phyloP scores from a whole-genome alignment of 2,329 filamentous ascomycete species.

The Thelonectria discophora region DNA sequence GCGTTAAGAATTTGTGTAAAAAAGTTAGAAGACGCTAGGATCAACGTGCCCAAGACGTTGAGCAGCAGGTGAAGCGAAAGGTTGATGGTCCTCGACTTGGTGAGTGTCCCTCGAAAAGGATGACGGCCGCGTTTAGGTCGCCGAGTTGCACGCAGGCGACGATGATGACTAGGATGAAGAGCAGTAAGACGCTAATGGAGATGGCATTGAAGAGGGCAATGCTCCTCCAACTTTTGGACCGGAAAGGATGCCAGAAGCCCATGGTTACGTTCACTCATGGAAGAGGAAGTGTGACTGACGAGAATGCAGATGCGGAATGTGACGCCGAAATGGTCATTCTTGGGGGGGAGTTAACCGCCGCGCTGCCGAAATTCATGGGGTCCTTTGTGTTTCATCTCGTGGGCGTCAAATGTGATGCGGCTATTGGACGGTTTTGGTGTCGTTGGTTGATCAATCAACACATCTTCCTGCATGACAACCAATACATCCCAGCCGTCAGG shows the following conservation, averaged over 20 bases:
- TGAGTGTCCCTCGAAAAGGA: background rate
- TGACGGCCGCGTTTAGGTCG: background rate
- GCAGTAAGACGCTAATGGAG: background rate
- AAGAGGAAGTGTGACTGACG: too few species aligned
- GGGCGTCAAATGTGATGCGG: too few species aligned
- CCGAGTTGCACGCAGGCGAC: background rate
- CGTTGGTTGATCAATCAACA: too few species aligned
- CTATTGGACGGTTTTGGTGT: too few species aligned
- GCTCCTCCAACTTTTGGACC: background rate
- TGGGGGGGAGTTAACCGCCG: too few species aligned
- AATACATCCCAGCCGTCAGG: too few species aligned
- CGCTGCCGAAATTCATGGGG: too few species aligned
- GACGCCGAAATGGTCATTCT: too few species aligned
- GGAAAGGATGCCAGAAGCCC: background rate
- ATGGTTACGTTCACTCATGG: background rate
- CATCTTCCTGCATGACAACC: too few species aligned
- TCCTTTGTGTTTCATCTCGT: too few species aligned
- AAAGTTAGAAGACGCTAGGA: conserved; percentile 14
- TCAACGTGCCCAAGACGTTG: conserved; percentile 8
- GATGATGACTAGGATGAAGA: background rate
- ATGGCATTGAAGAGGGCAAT: conserved; percentile 2
- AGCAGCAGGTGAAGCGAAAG: conserved; percentile 9
- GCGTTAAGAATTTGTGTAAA: conserved; percentile 13
- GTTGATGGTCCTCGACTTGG: background rate
- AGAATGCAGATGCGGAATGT: too few species aligned